A percentile compares a stretch with the other conserved stretches of the same genome.
phyloP scores from a whole-genome alignment of 2,329 filamentous ascomycete genomes.

The Alternaria metachromatica region DNA sequence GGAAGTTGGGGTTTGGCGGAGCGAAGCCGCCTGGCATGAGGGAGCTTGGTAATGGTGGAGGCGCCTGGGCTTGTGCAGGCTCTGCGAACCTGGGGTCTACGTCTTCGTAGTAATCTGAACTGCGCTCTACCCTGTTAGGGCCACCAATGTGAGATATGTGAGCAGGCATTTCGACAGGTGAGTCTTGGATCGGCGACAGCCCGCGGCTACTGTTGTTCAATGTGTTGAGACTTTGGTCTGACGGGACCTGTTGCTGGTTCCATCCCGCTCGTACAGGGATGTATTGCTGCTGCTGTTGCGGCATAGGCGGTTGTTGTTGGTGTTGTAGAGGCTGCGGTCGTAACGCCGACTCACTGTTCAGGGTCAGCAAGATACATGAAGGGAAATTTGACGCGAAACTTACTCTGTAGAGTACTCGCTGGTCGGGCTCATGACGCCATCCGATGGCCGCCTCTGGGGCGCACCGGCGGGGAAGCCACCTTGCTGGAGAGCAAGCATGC shows the following conservation, averaged over 20 bases:
- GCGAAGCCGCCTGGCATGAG: constrained; percentile 43
- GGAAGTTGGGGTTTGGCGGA: constrained; percentile 39
- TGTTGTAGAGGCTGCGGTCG: constrained; percentile 27
- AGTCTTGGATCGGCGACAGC: constrained; percentile 50
- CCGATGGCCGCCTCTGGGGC: constrained; percentile 34
- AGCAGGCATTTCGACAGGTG: constrained; percentile 43
- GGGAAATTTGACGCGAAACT: constrained; percentile 42
- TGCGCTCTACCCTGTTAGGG: constrained; percentile 32
- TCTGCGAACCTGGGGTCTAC: constrained; percentile 85
- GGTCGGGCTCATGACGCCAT: constrained; percentile 58
- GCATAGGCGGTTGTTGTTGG: constrained; percentile 22
- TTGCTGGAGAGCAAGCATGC: constrained; percentile 76
- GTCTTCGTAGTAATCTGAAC: constrained; percentile 83
- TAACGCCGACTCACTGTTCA: constrained; percentile 15
- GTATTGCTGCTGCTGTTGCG: constrained; percentile 41
- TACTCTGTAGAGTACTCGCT: constrained; percentile 80
- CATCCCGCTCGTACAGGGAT: constrained; percentile 57
- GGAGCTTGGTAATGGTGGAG: constrained; percentile 42
- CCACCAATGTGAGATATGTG: constrained; percentile 36
- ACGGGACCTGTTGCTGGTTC: constrained; percentile 40
- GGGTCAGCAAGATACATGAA: constrained; percentile 3
- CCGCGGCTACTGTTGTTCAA: constrained; percentile 40
- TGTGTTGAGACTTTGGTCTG: constrained; percentile 34
- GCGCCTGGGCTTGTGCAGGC: constrained; percentile 34
- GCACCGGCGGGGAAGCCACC: constrained; percentile 38